Evolutionary conservation across 306 rosid species (phyloP), one percentile per base, ranked within the genome.

Genomic region (Trifolium dubium): DNA sequence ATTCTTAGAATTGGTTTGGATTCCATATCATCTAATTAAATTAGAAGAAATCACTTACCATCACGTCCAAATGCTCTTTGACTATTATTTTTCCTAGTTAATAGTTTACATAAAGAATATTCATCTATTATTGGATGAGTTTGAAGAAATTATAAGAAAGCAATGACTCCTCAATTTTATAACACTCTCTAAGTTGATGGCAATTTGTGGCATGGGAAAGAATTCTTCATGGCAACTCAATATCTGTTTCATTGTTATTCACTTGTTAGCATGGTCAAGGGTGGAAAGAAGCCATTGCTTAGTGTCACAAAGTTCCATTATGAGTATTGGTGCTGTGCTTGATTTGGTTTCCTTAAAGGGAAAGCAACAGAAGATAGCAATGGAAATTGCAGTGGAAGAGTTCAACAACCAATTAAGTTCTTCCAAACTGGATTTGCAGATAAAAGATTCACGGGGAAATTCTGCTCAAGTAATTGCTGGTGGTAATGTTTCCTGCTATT

Each of bases 301-400:
- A 29, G 62, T 55, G 23, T 39, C 59, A 11, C 10, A 67, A 55
- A 46, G 41, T 0, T 14, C 72, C 17, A 60, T n/a, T 30, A 66
- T 66, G 12, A 83, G 53, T 61, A 69, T 86, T 43, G 92, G 87
- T 19, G 84, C 54, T 3, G 83, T 88, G 68, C 44, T 86, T 37
- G 86, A 86, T 74, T 12, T 78, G 15, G 59, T 9, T 59, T 78
- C 87, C 50, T 83, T 15, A 8, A 73, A 84, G 31, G 90, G 87
- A 1, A 84, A 58, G 5, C 84, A 88, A 7, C 84, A 86, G 44
- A 82, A 74, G 80, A 58, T 59, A 55, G 82, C 86, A 76, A 86
- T 86, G 86, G 75, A 86, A 72, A 71, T 88, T 59, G 87, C 88
- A 59, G 80, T 75, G 12, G 80, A 56, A 67, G 76, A 67, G 34